Base-by-base conservation (phyloP, 805 yeast species). In the Suhomyces prunicola region DNA sequence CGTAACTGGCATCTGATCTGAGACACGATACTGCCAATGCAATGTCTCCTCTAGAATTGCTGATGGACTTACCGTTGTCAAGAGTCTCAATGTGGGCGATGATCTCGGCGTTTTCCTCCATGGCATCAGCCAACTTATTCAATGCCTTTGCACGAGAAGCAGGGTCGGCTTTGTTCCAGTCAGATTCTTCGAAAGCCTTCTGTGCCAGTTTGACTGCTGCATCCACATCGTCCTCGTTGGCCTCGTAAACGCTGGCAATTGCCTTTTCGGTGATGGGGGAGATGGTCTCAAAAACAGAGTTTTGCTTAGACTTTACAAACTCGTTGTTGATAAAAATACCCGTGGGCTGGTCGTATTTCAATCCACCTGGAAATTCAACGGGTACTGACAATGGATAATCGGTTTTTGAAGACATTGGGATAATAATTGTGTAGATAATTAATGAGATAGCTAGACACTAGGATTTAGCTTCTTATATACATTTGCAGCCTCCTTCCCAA, bases 301-400 rank as follows among this genome's bases (percentile, higher is more conserved):
- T 81, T 51, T 81, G 79, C 33, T 72, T 69, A 17, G 91, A 80
- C 46, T 74, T 62, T 66, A 85, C 85, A 64, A 87, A 89, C 69
- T 88, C 88, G 71, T 89, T 89, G 76, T 90, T 87, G 69, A 92
- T 89, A 79, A 88, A 92, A 61, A 91, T 73, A 57, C 97, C 97
- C 12, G 88, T 85, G 61, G 97, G 97, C 74, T 88, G 96, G 47
- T 82, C 78, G 65, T 86, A 87, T 26, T 76, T 73, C 33, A 73
- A 72, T 44, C 96, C 96, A 62, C 86, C 87, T 58, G 96, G 96
- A 60, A 84, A 72, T 7, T 78, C 78, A 57, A 86, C 68, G 5
- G 71, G 71, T 9, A 75, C 73, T 3, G 78, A 57, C 57, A 73
- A 67, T n/a, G 77, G 75, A 55, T 66, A 63, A 46, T 57, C 58